phyloP scores from a whole-genome alignment of 495 filamentous ascomycete species.

The Neurospora tetraspora region DNA sequence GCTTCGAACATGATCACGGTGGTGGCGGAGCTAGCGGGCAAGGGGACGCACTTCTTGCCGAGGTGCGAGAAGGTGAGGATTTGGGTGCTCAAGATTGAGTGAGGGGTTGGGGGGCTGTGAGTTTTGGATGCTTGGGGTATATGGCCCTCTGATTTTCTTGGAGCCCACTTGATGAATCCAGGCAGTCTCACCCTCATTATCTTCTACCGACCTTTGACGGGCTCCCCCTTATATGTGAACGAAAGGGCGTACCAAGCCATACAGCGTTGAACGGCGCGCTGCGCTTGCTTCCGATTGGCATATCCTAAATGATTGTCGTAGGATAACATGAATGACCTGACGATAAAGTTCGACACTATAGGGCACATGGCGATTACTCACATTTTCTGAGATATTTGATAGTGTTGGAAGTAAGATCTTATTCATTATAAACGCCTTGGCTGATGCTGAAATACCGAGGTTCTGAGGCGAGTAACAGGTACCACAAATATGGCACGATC shows the following conservation, averaged over 20 bases:
- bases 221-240: neutral
- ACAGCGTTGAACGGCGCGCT: neutral
- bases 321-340: neutral
- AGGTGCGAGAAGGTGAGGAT: neutral
- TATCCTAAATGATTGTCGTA: neutral
- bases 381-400: neutral
- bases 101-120: neutral
- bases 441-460: neutral
- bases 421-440: neutral
- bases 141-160: neutral
- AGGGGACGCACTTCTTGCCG: neutral
- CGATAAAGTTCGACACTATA: neutral
- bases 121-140: neutral
- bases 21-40: neutral
- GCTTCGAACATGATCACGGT: neutral
- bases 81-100: neutral
- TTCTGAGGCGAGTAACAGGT: neutral
- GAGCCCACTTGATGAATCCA: neutral
- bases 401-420: neutral
- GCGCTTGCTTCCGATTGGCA: neutral
- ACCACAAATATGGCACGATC: neutral
- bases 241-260: neutral
- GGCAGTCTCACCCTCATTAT: neutral
- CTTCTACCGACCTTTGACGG: neutral
- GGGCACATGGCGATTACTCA: neutral